These are phyloP conservation scores for Trametes sanguinea DNA, from an alignment of 768 basidiomycete species.

Conservation along the genomic window DNA sequence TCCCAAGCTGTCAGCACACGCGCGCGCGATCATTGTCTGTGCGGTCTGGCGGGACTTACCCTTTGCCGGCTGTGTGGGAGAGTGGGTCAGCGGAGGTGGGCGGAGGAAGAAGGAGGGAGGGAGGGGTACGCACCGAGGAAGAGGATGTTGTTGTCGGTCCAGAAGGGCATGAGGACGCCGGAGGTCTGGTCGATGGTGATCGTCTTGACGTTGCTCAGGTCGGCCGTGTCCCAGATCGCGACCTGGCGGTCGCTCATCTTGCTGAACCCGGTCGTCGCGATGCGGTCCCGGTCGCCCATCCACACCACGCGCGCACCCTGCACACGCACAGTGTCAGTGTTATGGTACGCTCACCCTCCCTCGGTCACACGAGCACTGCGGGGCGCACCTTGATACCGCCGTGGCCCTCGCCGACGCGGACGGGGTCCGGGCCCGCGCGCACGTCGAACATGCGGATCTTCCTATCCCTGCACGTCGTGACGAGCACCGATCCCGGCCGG, in stretches of 20 bases:
- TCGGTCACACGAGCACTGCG: background rate
- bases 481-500: slow-evolving; percentile 77
- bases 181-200: slow-evolving; percentile 84
- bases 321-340: background rate
- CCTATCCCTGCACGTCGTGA: slow-evolving; percentile 89
- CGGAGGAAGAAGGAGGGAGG: slow-evolving; percentile 7
- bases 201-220: slow-evolving; percentile 75
- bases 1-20: slow-evolving; percentile 1
- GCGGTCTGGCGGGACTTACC: slow-evolving; percentile 46
- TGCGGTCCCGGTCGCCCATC: slow-evolving; percentile 86
- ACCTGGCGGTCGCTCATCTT: slow-evolving; percentile 96
- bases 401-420: slow-evolving; percentile 84
- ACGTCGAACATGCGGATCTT: slow-evolving; percentile 92
- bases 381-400: slow-evolving; percentile 72
- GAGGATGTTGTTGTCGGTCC: slow-evolving; percentile 89
- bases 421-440: slow-evolving; percentile 78
- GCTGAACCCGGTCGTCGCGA: slow-evolving; percentile 96
- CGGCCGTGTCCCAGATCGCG: slow-evolving; percentile 84
- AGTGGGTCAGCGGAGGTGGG: background rate
- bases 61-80: slow-evolving; percentile 72
- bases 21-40: background rate
- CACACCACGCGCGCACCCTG: slow-evolving; percentile 79
- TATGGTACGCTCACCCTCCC: background rate
- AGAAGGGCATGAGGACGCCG: slow-evolving; percentile 97
- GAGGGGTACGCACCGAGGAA: slow-evolving; percentile 60